Base-by-base conservation (phyloP, 2,329 filamentous ascomycete species). In the Xylaria sp. region DNA sequence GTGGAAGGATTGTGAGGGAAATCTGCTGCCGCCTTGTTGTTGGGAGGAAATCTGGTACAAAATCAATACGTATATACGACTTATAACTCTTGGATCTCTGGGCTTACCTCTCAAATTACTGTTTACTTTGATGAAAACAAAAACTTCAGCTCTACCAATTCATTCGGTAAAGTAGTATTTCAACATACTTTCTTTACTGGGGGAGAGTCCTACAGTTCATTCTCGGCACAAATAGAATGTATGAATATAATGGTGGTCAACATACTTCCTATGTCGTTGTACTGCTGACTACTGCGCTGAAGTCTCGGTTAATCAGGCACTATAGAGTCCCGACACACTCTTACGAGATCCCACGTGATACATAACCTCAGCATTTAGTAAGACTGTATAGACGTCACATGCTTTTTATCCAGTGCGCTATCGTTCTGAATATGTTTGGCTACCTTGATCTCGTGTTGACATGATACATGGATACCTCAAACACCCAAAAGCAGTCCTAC, bases 381-480 rank as follows among this genome's bases (percentile, higher is more conserved):
- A 13, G 42, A 46, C n/a, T 46, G 9, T 20, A 46, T 46, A 7
- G n/a, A 46, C 11, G n/a, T 10, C 10, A 20, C n/a, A 46, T 7
- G 4, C n/a, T 20, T 46, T 17, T 44, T 3, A 2, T 44, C 4
- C 6, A n/a, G 42, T n/a, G n/a, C 7, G 20, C 40, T 23, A 11
- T 46, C 9, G 36, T 49, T 49, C 4, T 15, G 6, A 2, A 17
- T 7, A 10, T 9, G 10, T 36, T 36, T 36, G 9, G 33, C 36
- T 38, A 11, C 10, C 26, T 7, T 13, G 11, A 38, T 44, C 26
- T n/a, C 3, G 13, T 33, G 23, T 36, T n/a, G 10, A 36, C 28
- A 36, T 56, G 40, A 59, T 23, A 10, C 10, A 51, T 53, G 59
- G 59, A 54, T 15, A 54, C 59, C 46, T 42, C 54, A 54, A n/a